Base-by-base conservation (phyloP, 352 stramenopile genomes). In the Phytophthora sansomeana region DNA sequence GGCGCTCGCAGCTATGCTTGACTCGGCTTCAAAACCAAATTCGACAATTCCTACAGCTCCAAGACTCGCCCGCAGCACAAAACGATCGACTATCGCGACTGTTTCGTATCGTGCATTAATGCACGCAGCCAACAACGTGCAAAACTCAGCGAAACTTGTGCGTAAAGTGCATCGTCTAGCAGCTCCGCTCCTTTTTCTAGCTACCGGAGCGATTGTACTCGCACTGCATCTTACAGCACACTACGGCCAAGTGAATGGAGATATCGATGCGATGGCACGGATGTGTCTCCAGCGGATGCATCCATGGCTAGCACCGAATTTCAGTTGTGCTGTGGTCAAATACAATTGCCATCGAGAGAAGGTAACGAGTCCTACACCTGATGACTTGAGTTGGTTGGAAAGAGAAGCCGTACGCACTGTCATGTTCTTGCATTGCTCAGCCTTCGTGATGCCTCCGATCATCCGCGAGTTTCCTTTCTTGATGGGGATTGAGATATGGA, bases 401-500 rank as follows among this genome's bases (percentile, higher is more conserved):
- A 47, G 81, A 7, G 46, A 46, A 14, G 24, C 57, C 19, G 32
- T 72, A 11, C 49, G 17, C 13, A 70, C 52, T 7, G 46, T 88
- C 38, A 69, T 88, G 9, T 77, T 90, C 41, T 74, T 63, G 16
- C 78, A 88, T 61, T 90, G 81, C 35, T 49, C 69, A 0, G 52
- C 33, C 0, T 63, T 90, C 8, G 41, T 47, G 21, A 72, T 90
- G 47, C 72, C 81, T 8, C 11, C 62, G 14, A 41, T 53, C 1
- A 53, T 90, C 9, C 57, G 29, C 0, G 26, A 58, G 7, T 85
- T 85, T 39, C 50, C 32, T n/a, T 80, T 79, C 24, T 48, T 90
- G 6, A 44, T 87, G 10, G 67, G 77, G 6, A 32, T 90, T 48
- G 78, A 90, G 42, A 58, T 88, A 5, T 88, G 73, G 67, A 90